Conservation (phyloP, 345 rosid species). For the Salix purpurea region DNA sequence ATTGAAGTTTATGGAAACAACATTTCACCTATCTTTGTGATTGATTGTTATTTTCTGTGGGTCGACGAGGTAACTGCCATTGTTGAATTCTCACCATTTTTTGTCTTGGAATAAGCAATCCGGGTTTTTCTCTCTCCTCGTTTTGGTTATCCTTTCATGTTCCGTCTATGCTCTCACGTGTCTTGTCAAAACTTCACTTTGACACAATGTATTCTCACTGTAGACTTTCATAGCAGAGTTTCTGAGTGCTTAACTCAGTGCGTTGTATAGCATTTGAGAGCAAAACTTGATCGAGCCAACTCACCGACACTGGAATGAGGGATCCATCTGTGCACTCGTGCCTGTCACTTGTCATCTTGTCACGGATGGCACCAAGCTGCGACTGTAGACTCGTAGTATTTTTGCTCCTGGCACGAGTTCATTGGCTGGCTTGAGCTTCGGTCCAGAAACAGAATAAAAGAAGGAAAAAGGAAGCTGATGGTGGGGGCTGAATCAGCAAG, state of each 20-base stretch:
- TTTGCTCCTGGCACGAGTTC: no score
- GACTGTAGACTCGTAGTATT: no score
- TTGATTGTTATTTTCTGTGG: background rate
- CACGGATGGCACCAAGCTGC: no score
- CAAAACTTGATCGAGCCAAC: background rate
- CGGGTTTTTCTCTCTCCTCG: background rate
- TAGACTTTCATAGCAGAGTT: background rate
- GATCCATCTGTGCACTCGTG: background rate
- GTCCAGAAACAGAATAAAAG: no score
- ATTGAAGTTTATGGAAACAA: slow-evolving; percentile 9
- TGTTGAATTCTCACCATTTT: background rate
- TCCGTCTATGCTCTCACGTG: background rate
- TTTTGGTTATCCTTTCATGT: background rate
- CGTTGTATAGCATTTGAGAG: background rate
- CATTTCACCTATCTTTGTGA: background rate
- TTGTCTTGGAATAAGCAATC: background rate
- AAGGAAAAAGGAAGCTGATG: no score
- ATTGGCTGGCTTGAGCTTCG: no score
- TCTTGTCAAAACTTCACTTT: background rate
- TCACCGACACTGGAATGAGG: background rate
- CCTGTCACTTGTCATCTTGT: background rate
- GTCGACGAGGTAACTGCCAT: background rate
- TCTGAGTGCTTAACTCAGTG: background rate
- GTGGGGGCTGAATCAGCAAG: background rate
- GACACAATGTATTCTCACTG: background rate